Conservation (phyloP, 2,329 filamentous ascomycete species). For the Scolecobasidium constrictum region DNA sequence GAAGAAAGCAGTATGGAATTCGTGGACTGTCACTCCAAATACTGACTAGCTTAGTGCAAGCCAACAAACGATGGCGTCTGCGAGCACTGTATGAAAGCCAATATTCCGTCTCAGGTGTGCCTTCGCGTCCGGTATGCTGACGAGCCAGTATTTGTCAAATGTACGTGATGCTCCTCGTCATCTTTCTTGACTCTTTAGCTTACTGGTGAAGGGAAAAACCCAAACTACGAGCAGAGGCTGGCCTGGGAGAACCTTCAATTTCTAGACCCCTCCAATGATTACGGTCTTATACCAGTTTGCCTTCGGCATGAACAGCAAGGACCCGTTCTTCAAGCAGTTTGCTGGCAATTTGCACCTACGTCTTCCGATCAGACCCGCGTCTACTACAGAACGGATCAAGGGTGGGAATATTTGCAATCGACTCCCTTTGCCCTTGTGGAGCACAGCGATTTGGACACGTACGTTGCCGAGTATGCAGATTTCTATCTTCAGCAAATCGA, state of each 20-base stretch:
- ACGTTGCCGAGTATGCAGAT: conserved; percentile 3
- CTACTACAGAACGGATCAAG: conserved; percentile 6
- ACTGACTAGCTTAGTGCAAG: conserved; percentile 3
- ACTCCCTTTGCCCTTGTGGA: conserved; percentile 6
- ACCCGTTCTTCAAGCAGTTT: conserved; percentile 5
- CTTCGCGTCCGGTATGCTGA: conserved; percentile 5
- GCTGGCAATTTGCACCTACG: conserved; percentile 1
- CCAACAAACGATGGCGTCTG: conserved; percentile 4
- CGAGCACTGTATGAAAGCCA: conserved; percentile 1
- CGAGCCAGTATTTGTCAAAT: conserved; percentile 8
- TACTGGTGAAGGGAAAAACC: conserved; percentile 1
- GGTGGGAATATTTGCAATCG: conserved; percentile 3
- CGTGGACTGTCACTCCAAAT: not conserved
- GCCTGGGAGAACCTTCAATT: conserved; percentile 6
- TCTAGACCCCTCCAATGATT: conserved; percentile 2
- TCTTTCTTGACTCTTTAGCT: conserved; percentile 2
- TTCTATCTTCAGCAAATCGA: conserved; percentile 6
- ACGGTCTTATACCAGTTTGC: conserved; percentile 3
- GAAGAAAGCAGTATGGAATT: conserved; percentile 3
- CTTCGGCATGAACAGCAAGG: conserved; percentile 5
- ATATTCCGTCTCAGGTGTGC: conserved; percentile 5
- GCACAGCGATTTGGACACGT: not conserved
- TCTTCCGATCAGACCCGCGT: conserved; percentile 6
- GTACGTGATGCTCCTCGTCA: conserved; percentile 6
- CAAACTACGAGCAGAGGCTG: conserved; percentile 6